Evolutionary conservation across 805 yeast genomes (phyloP).

Genomic region (Huiozyma sinensis): DNA sequence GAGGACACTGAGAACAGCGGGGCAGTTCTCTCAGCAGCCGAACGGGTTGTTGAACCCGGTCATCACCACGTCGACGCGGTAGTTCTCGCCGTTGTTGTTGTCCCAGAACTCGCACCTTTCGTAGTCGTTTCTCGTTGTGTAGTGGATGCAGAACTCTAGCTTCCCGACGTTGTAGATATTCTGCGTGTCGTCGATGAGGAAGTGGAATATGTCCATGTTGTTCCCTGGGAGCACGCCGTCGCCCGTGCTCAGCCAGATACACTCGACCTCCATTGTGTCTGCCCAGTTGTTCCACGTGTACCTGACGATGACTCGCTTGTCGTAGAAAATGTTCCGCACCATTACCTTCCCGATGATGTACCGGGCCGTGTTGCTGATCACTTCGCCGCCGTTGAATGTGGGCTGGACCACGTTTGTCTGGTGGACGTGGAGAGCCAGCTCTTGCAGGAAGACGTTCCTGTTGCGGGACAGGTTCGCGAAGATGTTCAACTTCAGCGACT

Average conservation of each 20-base stretch:
- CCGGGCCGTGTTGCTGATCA: constrained; percentile 2
- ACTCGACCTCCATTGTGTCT: constrained; percentile 34
- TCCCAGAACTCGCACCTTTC: constrained; percentile 23
- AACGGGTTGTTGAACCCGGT: constrained; percentile 22
- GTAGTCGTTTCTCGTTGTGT: constrained; percentile 16
- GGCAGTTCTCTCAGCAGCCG: neutral
- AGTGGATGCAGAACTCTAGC: constrained; percentile 23
- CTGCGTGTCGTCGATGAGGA: constrained; percentile 18
- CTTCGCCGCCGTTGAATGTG: neutral
- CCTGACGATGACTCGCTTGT: constrained; percentile 57
- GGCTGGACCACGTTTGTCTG: constrained; percentile 1
- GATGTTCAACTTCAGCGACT: constrained; percentile 20
- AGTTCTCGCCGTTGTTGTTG: constrained; percentile 23
- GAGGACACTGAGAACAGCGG: no score
- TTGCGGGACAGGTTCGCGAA: constrained; percentile 20
- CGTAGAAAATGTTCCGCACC: constrained; percentile 62
- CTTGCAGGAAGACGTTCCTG: constrained; percentile 19
- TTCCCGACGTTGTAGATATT: constrained; percentile 8
- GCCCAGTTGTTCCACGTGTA: constrained; percentile 77
- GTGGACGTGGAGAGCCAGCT: constrained; percentile 13
- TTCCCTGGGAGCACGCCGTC: constrained; percentile 23
- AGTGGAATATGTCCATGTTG: constrained; percentile 24
- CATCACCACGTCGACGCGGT: constrained; percentile 16
- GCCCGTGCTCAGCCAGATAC: constrained; percentile 23
- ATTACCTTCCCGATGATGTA: constrained; percentile 63